phyloP scores from a whole-genome alignment of 2,329 filamentous ascomycete genomes.

The Cadophora sp. region DNA sequence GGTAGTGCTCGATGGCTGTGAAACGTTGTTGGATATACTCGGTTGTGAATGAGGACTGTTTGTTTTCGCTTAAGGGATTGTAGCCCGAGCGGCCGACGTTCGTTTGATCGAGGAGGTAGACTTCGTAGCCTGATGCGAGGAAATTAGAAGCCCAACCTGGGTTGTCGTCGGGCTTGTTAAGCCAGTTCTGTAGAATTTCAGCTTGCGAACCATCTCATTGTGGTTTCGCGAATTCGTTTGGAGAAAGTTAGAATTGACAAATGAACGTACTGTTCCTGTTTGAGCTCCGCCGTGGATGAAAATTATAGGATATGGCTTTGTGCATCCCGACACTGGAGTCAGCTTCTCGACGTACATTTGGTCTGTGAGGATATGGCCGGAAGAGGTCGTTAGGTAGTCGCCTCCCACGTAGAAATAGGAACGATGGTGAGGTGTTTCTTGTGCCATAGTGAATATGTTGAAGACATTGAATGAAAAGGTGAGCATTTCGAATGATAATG shows the following conservation, averaged over 20 bases:
- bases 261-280: slow-evolving; percentile 37
- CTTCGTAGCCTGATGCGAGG: slow-evolving; percentile 51
- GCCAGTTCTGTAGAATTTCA: slow-evolving; percentile 46
- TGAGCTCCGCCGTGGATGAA: slow-evolving; percentile 40
- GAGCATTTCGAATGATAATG: no score
- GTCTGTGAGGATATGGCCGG: slow-evolving; percentile 33
- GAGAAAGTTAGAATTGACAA: no score
- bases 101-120: slow-evolving; percentile 49
- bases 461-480: no score
- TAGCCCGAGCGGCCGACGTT: slow-evolving; percentile 35
- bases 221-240: neutral
- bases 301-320: slow-evolving; percentile 35
- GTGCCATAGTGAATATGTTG: neutral
- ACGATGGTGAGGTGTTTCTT: slow-evolving; percentile 1
- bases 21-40: slow-evolving; percentile 39
- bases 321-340: slow-evolving; percentile 38
- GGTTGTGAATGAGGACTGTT: slow-evolving; percentile 25
- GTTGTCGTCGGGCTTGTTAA: slow-evolving; percentile 55
- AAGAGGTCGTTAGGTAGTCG: slow-evolving; percentile 29
- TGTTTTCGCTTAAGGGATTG: slow-evolving; percentile 29
- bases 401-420: slow-evolving; percentile 41
- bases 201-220: neutral
- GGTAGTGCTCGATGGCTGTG: slow-evolving; percentile 36
- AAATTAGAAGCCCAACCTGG: slow-evolving; percentile 56
- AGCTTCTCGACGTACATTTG: slow-evolving; percentile 63